A percentile compares a stretch with the other conserved stretches of the same genome.
Conservation (phyloP, 768 basidiomycete genomes). For the Phaffia tasmanica region DNA sequence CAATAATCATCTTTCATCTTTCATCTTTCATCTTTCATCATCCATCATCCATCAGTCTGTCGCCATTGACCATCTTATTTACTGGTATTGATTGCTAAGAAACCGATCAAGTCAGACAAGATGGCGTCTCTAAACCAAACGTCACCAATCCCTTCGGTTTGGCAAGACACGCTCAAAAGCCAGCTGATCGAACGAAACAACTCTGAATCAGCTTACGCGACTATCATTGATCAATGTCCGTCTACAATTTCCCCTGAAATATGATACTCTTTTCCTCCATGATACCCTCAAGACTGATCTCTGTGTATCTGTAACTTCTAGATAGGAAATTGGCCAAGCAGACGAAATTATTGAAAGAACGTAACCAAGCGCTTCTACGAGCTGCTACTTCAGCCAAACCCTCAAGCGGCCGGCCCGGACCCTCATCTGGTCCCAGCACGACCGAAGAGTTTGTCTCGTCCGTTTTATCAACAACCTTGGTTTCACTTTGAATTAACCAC, state of each 20-base stretch:
- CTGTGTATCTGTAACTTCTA: conserved; percentile 33
- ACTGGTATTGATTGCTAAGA: no score
- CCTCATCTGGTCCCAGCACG: conserved; percentile 44
- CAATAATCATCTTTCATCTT: no score
- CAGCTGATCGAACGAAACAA: conserved; percentile 67
- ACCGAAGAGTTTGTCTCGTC: conserved; percentile 9
- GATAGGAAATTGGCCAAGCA: conserved; percentile 86
- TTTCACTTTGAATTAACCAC: conserved; percentile 1
- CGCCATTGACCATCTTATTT: no score
- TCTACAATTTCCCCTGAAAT: conserved; percentile 20
- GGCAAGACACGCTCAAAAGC: conserved; percentile 30
- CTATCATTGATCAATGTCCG: conserved; percentile 87
- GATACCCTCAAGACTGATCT: neutral
- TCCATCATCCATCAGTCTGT: no score
- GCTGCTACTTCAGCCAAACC: conserved; percentile 63
- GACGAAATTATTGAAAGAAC: conserved; percentile 79
- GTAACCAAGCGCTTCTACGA: conserved; percentile 76
- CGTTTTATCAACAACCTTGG: neutral
- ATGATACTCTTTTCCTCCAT: conserved; percentile 25
- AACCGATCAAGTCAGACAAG: neutral
- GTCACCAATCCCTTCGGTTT: conserved; percentile 19
- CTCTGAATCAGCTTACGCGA: conserved; percentile 65
- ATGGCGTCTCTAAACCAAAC: neutral
- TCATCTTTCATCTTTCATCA: no score
- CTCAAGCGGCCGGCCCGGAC: conserved; percentile 39